Base-by-base conservation (phyloP, 2,329 filamentous ascomycete species). In the Biscogniauxia mediterranea region DNA sequence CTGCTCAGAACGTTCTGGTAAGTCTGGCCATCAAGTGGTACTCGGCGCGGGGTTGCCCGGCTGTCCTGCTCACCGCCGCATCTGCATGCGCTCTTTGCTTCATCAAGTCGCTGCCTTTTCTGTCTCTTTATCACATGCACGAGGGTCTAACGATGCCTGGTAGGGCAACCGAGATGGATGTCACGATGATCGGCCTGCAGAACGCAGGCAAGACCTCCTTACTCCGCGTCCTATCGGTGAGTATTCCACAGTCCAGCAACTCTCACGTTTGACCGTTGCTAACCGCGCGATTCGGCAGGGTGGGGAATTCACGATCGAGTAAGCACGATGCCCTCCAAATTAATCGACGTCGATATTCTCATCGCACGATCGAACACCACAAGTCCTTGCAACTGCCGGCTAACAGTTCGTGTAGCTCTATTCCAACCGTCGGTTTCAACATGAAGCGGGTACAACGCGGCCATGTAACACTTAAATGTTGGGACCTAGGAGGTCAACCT, bases 161-260 rank as follows among this genome's bases (percentile, higher is more conserved):
- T 68, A 97, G 94, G 95, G 93, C 94, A 69, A 96, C 93, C 68
- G 95, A 99, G 82, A 97, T 99, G 93, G 95, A 99, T 80, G 94
- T 99, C 75, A 98, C 95, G 70, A 96, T 99, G 90, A 94, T 99
- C 76, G 95, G 95, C 23, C 81, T 99, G 74, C 95, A 99, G 76
- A 98, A 98, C 80, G 95, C 95, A 62, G 95, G 95, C 73, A 99
- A 99, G 81, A 98, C 95, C 49, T 98, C 94, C 64, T 79, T 99
- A 73, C 83, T 99, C 76, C 87, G 93, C 71, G 94, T 98, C 71
- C 84, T 99, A 71, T 93, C 94, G 82, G 95, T 99, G 88, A 86
- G 94, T 59, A 61, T 62, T 63, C 61, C 61, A 52, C 50, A 61
- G 49, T 61, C 64, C 57, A 49, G 20, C 55, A 58, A 20, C 55